Conservation (phyloP, 1,284 basidiomycete genomes). For the Cryptococcus sp. region DNA sequence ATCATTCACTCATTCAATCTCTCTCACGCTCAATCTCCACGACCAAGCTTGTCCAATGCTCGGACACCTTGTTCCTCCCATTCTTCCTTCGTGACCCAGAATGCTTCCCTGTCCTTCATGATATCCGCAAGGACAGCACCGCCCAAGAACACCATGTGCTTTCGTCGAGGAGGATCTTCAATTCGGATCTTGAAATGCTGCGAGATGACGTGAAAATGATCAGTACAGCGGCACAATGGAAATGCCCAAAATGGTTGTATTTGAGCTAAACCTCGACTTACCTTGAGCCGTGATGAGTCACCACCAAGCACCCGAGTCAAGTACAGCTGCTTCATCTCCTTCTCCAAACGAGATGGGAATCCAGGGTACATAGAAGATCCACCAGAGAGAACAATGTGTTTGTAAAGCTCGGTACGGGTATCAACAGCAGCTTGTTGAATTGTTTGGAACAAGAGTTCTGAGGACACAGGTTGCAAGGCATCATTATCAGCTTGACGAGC, state of each 20-base stretch:
- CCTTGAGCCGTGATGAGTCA: conserved; percentile 83
- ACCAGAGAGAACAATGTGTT: conserved; percentile 96
- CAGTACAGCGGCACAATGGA: not conserved
- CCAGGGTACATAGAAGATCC: conserved; percentile 99
- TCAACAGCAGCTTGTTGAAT: conserved; percentile 93
- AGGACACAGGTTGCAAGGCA: conserved; percentile 1
- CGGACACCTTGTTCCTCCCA: conserved; percentile 86
- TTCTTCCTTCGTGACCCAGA: conserved; percentile 91
- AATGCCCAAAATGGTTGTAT: no score
- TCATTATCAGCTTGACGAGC: not conserved
- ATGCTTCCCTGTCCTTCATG: conserved; percentile 92
- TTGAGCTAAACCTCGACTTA: conserved; percentile 56
- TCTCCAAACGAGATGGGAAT: conserved; percentile 91
- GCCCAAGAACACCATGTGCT: conserved; percentile 99
- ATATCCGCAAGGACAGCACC: conserved; percentile 96
- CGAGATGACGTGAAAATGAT: not conserved
- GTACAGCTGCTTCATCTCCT: conserved; percentile 99
- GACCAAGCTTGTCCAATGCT: conserved; percentile 75
- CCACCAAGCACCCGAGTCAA: conserved; percentile 82
- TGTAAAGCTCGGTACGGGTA: conserved; percentile 88
- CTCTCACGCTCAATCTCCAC: conserved; percentile 41
- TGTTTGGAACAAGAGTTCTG: conserved; percentile 94
- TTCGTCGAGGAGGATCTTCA: conserved; percentile 95
- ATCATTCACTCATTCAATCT: no score
- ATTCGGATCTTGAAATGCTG: conserved; percentile 99